phyloP scores from a whole-genome alignment of 2,329 filamentous ascomycete species.

The Zymoseptoria tritici region DNA sequence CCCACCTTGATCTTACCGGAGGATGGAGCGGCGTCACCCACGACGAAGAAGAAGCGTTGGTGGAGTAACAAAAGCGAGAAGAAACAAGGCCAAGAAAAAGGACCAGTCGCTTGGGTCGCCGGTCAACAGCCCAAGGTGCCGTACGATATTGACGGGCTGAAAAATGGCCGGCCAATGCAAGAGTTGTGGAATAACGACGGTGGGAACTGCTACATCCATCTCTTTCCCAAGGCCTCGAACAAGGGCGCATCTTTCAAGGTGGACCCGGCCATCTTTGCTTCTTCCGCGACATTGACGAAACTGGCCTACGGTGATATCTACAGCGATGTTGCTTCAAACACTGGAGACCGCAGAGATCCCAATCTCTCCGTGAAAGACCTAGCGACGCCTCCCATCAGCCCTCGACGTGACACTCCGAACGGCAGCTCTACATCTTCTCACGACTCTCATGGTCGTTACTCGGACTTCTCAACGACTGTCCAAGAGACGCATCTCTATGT shows the following conservation, averaged over 20 bases:
- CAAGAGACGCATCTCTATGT: conserved; percentile 53
- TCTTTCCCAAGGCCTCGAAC: conserved; percentile 49
- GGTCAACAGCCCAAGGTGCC: conserved; percentile 49
- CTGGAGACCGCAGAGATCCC: conserved; percentile 27
- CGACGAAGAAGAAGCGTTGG: conserved; percentile 25
- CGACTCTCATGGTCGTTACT: conserved; percentile 38
- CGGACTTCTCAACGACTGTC: conserved; percentile 41
- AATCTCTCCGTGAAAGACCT: conserved; percentile 23
- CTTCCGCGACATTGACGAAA: conserved; percentile 49
- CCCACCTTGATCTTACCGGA: conserved; percentile 18
- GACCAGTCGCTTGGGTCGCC: conserved; percentile 50
- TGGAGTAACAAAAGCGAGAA: conserved; percentile 29
- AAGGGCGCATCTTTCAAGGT: conserved; percentile 55
- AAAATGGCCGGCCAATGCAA: conserved; percentile 46
- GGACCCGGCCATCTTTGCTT: conserved; percentile 51
- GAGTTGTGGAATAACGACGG: conserved; percentile 54
- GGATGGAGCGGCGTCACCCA: conserved; percentile 7
- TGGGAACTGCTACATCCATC: conserved; percentile 57
- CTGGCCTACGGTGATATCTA: conserved; percentile 50
- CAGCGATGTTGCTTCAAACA: conserved; percentile 28
- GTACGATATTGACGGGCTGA: conserved; percentile 47
- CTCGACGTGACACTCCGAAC: conserved; percentile 13
- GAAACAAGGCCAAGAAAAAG: conserved; percentile 28
- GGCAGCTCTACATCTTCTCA: conserved; percentile 24
- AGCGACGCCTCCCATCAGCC: conserved; percentile 25